These are phyloP conservation scores for Endogone sp. DNA, from an alignment of 192 early-diverging fungal genomes.

Conservation along the genomic window DNA sequence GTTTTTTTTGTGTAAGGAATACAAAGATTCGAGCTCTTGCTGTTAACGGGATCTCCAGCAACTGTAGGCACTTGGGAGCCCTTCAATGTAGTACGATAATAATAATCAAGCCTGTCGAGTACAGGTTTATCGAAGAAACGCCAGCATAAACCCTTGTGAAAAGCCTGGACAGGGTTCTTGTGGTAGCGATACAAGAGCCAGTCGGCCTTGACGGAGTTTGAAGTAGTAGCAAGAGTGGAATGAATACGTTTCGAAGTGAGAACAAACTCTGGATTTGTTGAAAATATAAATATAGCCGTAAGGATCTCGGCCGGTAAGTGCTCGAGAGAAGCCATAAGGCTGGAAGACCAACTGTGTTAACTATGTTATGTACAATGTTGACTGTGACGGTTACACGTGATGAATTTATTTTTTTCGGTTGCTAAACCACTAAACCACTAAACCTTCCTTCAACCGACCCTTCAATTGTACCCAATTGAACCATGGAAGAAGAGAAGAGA, in stretches of 20 bases:
- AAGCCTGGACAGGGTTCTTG: background rate
- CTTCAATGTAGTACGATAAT: background rate
- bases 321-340: background rate
- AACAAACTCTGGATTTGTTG: conserved; percentile 19
- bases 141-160: conserved; percentile 9
- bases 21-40: background rate
- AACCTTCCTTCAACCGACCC: background rate
- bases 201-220: conserved; percentile 12
- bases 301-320: conserved; percentile 29
- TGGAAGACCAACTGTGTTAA: too few species aligned
- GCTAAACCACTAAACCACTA: too few species aligned
- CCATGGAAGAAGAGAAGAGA: conserved; percentile 74
- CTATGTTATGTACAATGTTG: too few species aligned
- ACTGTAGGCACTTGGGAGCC: background rate
- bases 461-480: conserved; percentile 5
- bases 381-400: too few species aligned
- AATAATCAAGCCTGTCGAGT: conserved; percentile 8
- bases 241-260: conserved; percentile 10
- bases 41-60: conserved; percentile 1
- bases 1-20: conserved; percentile 9
- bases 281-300: conserved; percentile 21
- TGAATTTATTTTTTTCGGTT: background rate
- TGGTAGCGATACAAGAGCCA: conserved; percentile 15
- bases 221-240: conserved; percentile 7
- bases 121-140: conserved; percentile 20